These are phyloP conservation scores for Penicillium herquei DNA, from an alignment of 495 filamentous ascomycete species.

Conservation along the genomic window DNA sequence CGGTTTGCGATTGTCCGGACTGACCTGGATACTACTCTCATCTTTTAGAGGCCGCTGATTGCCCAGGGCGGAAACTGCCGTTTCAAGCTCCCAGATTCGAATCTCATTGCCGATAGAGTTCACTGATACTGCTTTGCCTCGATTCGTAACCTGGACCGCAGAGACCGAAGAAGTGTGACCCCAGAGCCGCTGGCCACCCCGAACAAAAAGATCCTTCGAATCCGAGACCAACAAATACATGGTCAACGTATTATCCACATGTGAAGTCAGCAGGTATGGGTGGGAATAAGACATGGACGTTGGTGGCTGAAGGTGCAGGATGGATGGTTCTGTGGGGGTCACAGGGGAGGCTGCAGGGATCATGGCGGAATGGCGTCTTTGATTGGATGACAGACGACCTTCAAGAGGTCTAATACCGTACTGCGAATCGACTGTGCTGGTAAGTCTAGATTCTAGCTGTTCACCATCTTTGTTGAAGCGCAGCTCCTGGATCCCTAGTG, in stretches of 20 bases:
- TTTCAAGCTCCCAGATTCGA: slow-evolving; percentile 92
- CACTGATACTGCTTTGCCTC: slow-evolving; percentile 89
- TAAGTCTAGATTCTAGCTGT: slow-evolving; percentile 56
- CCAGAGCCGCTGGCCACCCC: slow-evolving; percentile 76
- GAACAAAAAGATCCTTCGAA: slow-evolving; percentile 62
- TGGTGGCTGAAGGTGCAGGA: slow-evolving; percentile 49
- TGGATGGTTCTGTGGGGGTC: slow-evolving; percentile 23
- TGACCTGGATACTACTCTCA: slow-evolving; percentile 57
- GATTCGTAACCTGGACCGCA: slow-evolving; percentile 77
- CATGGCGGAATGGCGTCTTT: slow-evolving; percentile 21
- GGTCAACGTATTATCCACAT: slow-evolving; percentile 89
- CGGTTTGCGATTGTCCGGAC: slow-evolving; percentile 32
- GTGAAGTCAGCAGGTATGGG: slow-evolving; percentile 85
- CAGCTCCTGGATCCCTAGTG: slow-evolving; percentile 85
- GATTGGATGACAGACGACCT: slow-evolving; percentile 35
- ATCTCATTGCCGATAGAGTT: slow-evolving; percentile 80
- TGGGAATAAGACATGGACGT: slow-evolving; percentile 83
- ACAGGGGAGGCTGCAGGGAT: background rate
- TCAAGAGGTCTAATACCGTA: slow-evolving; percentile 37
- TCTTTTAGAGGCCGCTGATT: slow-evolving; percentile 34
- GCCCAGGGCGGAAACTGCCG: slow-evolving; percentile 52
- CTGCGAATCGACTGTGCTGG: slow-evolving; percentile 45
- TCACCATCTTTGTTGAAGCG: slow-evolving; percentile 56
- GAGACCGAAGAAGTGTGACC: slow-evolving; percentile 93
- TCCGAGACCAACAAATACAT: slow-evolving; percentile 82